A percentile compares a stretch with the other conserved stretches of the same genome.
phyloP scores from a whole-genome alignment of 2,329 filamentous ascomycete species.

The Mycosphaerella sp. region DNA sequence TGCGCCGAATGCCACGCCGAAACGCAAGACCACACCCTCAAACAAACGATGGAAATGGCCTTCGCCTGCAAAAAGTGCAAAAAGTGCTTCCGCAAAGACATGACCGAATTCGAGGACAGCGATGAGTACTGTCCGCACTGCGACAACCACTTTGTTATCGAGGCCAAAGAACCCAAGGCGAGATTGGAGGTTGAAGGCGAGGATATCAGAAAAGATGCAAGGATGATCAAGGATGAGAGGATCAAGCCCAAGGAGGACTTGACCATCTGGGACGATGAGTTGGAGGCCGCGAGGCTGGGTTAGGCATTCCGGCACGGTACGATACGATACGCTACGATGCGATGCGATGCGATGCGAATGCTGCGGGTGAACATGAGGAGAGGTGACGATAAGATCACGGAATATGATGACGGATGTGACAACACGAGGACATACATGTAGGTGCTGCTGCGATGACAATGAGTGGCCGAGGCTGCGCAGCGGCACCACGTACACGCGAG shows the following conservation, averaged over 20 bases:
- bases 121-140: conserved; percentile 99
- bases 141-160: conserved; percentile 96
- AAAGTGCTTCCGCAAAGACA: conserved; percentile 95
- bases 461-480: no score
- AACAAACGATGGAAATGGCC: conserved; percentile 72
- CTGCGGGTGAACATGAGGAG: no score
- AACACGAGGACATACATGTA: no score
- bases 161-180: conserved; percentile 77
- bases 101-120: conserved; percentile 84
- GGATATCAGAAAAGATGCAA: conserved; percentile 74
- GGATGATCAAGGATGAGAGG: conserved; percentile 89
- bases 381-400: no score
- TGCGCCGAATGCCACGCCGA: conserved; percentile 92
- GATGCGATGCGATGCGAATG: no score
- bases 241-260: conserved; percentile 43
- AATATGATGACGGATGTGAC: no score
- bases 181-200: conserved; percentile 84
- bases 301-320: no score
- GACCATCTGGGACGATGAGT: conserved; percentile 33
- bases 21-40: conserved; percentile 65
- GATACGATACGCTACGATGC: no score
- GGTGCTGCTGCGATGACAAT: no score
- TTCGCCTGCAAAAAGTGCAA: conserved; percentile 99
- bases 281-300: conserved; percentile 31
- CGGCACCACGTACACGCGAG: no score